Percentiles rank a stretch among this genome's conserved stretches.
Conservation (phyloP, 352 stramenopile species). For the Peronospora farinosa region DNA sequence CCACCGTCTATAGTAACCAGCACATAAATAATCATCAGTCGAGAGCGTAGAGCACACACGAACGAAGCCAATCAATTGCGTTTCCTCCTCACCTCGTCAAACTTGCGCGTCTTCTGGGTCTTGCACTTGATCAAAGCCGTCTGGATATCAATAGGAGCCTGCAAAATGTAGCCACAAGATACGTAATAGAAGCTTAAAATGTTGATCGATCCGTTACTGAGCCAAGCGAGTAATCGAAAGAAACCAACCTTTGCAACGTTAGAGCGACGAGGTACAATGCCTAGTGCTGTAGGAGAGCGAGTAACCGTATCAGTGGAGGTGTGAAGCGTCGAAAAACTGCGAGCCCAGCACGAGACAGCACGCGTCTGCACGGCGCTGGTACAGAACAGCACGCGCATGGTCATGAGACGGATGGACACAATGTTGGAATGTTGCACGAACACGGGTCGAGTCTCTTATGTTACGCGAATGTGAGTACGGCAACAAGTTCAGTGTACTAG, state of each 20-base stretch:
- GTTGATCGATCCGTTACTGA: neutral
- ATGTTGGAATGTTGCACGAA: slow-evolving; percentile 11
- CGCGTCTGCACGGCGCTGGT: slow-evolving; percentile 26
- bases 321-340: slow-evolving; percentile 39
- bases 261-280: slow-evolving; percentile 52
- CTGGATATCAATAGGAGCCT: slow-evolving; percentile 59
- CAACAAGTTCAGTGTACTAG: neutral
- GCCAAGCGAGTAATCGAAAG: neutral
- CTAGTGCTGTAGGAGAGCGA: slow-evolving; percentile 62
- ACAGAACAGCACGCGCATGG: slow-evolving; percentile 42
- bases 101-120: slow-evolving; percentile 60
- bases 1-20: slow-evolving; percentile 56
- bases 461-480: slow-evolving; percentile 10
- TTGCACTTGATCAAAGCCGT: slow-evolving; percentile 54
- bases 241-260: slow-evolving; percentile 42
- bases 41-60: neutral
- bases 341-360: slow-evolving; percentile 37
- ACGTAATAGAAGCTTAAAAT: slow-evolving; percentile 3
- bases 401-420: slow-evolving; percentile 13
- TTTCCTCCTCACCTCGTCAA: slow-evolving; percentile 60
- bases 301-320: slow-evolving; percentile 12
- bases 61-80: neutral
- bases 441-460: neutral
- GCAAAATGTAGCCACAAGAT: neutral
- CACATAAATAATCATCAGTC: slow-evolving; percentile 5